Percentiles rank a stretch among this genome's conserved stretches.
phyloP scores from a whole-genome alignment of 2,329 filamentous ascomycete genomes.

The Diaporthe ampelina region DNA sequence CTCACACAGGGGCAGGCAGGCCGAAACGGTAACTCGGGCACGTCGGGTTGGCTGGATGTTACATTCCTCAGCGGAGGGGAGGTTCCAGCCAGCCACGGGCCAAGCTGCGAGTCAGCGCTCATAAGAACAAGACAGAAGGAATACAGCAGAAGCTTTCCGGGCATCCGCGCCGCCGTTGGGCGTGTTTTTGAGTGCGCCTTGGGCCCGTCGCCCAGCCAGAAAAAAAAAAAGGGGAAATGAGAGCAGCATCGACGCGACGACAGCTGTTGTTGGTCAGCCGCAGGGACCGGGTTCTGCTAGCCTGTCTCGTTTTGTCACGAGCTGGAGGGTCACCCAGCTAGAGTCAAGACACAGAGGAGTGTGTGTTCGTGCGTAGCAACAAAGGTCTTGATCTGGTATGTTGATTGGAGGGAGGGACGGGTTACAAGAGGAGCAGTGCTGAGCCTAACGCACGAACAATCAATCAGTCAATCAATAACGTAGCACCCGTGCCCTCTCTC shows the following conservation, averaged over 20 bases:
- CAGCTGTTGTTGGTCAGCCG: not conserved
- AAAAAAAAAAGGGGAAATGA: slow-evolving; percentile 20
- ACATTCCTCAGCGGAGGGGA: slow-evolving; percentile 3
- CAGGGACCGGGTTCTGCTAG: not conserved
- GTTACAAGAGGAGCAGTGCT: not conserved
- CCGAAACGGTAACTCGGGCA: slow-evolving; percentile 11
- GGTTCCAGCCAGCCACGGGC: not conserved
- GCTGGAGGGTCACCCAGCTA: not conserved
- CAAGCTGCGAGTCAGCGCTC: slow-evolving; percentile 18
- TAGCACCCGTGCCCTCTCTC: not conserved
- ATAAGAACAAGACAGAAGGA: not conserved
- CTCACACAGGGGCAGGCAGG: not conserved
- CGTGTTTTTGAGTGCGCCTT: not conserved
- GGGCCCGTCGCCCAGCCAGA: not conserved
- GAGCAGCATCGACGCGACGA: not conserved
- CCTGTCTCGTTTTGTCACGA: not conserved
- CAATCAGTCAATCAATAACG: not conserved
- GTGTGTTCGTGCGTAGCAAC: slow-evolving; percentile 9
- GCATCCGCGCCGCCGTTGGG: not conserved
- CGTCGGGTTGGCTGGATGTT: slow-evolving; percentile 1
- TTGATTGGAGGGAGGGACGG: not conserved
- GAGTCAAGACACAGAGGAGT: not conserved
- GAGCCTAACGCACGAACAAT: not conserved
- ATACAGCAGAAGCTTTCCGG: slow-evolving; percentile 25
- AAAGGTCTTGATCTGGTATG: not conserved